These are phyloP conservation scores for Penicillium desertorum DNA, from an alignment of 495 filamentous ascomycete genomes.

Conservation along the genomic window DNA sequence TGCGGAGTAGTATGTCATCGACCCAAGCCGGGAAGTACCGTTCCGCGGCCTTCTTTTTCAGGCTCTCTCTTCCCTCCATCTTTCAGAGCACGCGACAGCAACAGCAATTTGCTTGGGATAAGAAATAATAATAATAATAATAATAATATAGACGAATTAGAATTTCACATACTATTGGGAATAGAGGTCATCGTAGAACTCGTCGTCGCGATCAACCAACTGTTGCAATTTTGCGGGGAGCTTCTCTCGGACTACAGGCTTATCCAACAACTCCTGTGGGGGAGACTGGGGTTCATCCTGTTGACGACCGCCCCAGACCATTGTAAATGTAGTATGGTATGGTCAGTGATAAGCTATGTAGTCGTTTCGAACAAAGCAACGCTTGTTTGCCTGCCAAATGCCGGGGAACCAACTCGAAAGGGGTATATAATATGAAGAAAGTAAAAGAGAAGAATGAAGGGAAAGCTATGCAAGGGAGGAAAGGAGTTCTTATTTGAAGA, in stretches of 20 bases:
- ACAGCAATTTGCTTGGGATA: background rate
- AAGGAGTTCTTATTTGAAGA: conserved; percentile 2
- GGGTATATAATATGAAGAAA: background rate
- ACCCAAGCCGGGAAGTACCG: conserved; percentile 11
- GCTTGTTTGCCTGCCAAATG: background rate
- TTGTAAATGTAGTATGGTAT: conserved; percentile 12
- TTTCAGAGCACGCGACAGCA: conserved; percentile 5
- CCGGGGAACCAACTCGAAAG: background rate
- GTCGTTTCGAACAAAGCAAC: background rate
- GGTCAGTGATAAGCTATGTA: background rate
- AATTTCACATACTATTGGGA: conserved; percentile 69
- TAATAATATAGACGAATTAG: background rate
- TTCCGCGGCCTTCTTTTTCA: background rate
- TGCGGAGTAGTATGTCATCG: conserved; percentile 12
- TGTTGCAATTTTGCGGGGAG: conserved; percentile 70
- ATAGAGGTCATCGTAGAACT: conserved; percentile 74
- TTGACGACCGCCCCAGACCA: conserved; percentile 40
- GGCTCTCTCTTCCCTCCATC: background rate
- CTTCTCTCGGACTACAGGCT: conserved; percentile 58
- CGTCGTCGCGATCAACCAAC: conserved; percentile 73
- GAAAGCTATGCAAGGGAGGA: conserved; percentile 9
- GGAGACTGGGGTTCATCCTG: conserved; percentile 29
- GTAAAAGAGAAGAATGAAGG: conserved; percentile 1
- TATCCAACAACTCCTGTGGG: conserved; percentile 36
- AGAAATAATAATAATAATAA: conserved; percentile 1